These are phyloP conservation scores for Hymenoscyphus salicellus DNA, from an alignment of 2,329 filamentous ascomycete genomes.

Conservation along the genomic window DNA sequence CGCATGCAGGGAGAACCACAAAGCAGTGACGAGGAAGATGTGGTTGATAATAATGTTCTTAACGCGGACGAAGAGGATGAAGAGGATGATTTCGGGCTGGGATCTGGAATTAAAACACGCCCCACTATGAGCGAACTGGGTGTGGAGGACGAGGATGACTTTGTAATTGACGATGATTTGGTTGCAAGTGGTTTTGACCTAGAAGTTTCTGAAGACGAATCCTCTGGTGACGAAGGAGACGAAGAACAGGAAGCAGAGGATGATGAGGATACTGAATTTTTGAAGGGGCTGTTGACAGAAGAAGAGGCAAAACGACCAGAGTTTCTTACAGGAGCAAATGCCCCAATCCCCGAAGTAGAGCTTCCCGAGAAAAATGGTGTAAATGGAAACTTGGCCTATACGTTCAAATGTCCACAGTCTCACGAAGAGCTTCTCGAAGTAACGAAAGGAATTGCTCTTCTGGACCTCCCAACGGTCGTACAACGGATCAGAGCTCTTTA, in stretches of 20 bases:
- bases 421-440: conserved; percentile 70
- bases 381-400: conserved; percentile 68
- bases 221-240: conserved; percentile 43
- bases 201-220: conserved; percentile 54
- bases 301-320: conserved; percentile 53
- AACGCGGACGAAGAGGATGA: conserved; percentile 41
- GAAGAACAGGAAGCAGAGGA: conserved; percentile 42
- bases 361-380: conserved; percentile 32
- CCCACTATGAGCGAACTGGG: conserved; percentile 54
- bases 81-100: conserved; percentile 59
- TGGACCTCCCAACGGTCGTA: conserved; percentile 72
- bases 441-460: conserved; percentile 56
- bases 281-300: conserved; percentile 62
- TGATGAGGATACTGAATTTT: conserved; percentile 66
- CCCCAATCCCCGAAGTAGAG: conserved; percentile 45
- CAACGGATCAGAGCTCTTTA: conserved; percentile 90
- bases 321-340: conserved; percentile 46
- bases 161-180: conserved; percentile 83
- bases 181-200: conserved; percentile 75
- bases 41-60: conserved; percentile 43
- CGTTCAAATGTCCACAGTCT: conserved; percentile 78
- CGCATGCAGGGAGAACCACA: conserved; percentile 85
- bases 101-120: conserved; percentile 54
- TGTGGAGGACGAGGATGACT: conserved; percentile 92
- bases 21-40: conserved; percentile 62